Base-by-base conservation (phyloP, 2,329 filamentous ascomycete species). In the Aspergillus sergii region DNA sequence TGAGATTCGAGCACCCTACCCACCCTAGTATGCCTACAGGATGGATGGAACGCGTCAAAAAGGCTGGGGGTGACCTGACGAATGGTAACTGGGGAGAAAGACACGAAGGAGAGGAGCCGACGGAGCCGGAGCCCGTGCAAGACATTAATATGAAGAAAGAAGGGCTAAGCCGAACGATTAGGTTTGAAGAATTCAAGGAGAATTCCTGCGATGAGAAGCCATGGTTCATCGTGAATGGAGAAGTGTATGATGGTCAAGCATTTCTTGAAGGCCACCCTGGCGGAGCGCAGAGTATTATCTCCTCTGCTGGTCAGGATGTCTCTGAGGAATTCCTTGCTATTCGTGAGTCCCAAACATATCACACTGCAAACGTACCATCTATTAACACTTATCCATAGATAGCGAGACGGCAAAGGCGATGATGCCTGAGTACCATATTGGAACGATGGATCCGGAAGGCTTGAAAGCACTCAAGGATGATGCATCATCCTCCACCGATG, bases 1-100 rank as follows among this genome's bases (percentile, higher is more conserved):
- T 97, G 48, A 84, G 87, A 7, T 97, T 97, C 69, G 93, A 97
- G 75, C 94, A 97, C 70, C 94, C 94, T 0, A 96, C 93, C 3
- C 90, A 93, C 66, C 92, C 93, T 8, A 89, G 89, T 0, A 89
- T 89, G 67, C 85, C 90, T 0, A 91, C 91, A 16, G 94, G 94
- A 0, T 97, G 94, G 94, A 97, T 97, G 94, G 93, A 96, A 72
- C 85, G 90, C 19, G 89, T 95, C 28, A 97, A 96, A 78, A 93
- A 92, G 67, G 83, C 84, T 0, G 93, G 94, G 1, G 92, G 93
- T 0, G 88, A 96, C 72, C 81, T 97, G 21, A 82, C 85, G 8
- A 96, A 96, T 69, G 91, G 92, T 0, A 89, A 89, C 72, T 97
- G 94, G 93, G 94, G 93, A 9, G 92, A 96, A 74, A 87, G 82